Evolutionary conservation across 2,329 filamentous ascomycete species (phyloP), one percentile per base, ranked within the genome.

Genomic region (Aureobasidium sp.): DNA sequence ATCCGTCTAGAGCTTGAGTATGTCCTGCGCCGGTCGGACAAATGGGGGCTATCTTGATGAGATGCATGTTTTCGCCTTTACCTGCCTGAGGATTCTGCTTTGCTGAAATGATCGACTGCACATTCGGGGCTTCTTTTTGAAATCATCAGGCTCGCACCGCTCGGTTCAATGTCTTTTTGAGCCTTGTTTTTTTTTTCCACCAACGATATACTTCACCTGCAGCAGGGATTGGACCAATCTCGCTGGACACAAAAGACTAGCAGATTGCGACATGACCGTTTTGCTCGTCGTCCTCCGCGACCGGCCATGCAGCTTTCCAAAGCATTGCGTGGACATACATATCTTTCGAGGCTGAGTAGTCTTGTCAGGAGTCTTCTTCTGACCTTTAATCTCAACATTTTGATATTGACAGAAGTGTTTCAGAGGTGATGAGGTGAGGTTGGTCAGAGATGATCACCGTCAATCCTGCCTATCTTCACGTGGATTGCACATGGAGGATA

Each of bases 401-500:
- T 12, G 12, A 29, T 12, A 29, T 7, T 29, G 3, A 8, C 27
- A 29, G 12, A 29, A 12, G 27, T 30, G 27, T 30, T 30, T 30
- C 27, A 30, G 12, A 6, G 27, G 12, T 12, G 27, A 49, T 39
- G n/a, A 39, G 44, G 29, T 48, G 44, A 48, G 44, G 44, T 37
- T 37, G 14, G 14, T 6, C 8, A 37, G 22, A 48, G 44, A 35
- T 22, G 44, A 48, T 48, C 44, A 27, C 14, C 32, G 44, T 35
- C 32, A 48, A n/a, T 48, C 44, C 30, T 22, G 32, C 11, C 8
- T 22, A 30, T 29, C 30, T 12, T 16, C 45, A 49, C 45, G 45
- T 49, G 45, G 24, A 19, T n/a, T 39, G 22, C 34, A 49, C 24
- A 49, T 49, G 45, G 45, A 30, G 25, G 45, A 47, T 34, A 30